Base-by-base conservation (phyloP, 2,329 filamentous ascomycete species). In the Neonectria faginata region DNA sequence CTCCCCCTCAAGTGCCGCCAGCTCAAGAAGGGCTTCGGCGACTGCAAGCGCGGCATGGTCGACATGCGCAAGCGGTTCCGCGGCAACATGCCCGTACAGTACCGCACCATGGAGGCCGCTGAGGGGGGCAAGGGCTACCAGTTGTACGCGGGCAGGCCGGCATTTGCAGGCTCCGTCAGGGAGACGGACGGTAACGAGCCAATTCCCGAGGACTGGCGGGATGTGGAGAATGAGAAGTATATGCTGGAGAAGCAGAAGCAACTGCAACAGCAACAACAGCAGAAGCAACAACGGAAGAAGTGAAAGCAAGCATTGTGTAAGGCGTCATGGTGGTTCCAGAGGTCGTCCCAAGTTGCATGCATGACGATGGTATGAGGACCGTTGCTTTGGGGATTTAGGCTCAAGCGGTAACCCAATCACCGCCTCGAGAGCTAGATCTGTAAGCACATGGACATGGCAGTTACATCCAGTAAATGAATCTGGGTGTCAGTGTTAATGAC, bases 41-140 rank as follows among this genome's bases (percentile, higher is more conserved):
- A 97, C 78, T 99, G 96, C 87, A 97, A 97, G 76, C 92, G 95
- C 70, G 96, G 96, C 70, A 89, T 97, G 89, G 92, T 98, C 73
- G 96, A 99, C 79, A 99, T 99, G 96, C 92, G 96, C 79, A 98
- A 98, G 83, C 91, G 96, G 36, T 98, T 99, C 81, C 89, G 96
- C 60, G 96, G 96, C 63, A 98, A 98, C 83, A 89, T 93, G 78
- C 94, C 96, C 58, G 90, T 97, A 69, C 85, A 88, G 25, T 88
- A 91, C 70, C 84, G 83, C 75, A 81, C 84, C 64, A 81, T 89
- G 73, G 85, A 89, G 75, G 67, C 71, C 57, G 79, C 87, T 61
- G 89, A 92, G 70, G 82, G 82, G 11, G 84, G 83, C 67, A 81
- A 83, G 59, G 86, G 87, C 4, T 88, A 89, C 76, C 90, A 96